Percentiles rank a stretch among this genome's conserved stretches.
These are phyloP conservation scores for Chalaropsis thielavioides DNA, from an alignment of 2,329 filamentous ascomycete species.

Conservation along the genomic window DNA sequence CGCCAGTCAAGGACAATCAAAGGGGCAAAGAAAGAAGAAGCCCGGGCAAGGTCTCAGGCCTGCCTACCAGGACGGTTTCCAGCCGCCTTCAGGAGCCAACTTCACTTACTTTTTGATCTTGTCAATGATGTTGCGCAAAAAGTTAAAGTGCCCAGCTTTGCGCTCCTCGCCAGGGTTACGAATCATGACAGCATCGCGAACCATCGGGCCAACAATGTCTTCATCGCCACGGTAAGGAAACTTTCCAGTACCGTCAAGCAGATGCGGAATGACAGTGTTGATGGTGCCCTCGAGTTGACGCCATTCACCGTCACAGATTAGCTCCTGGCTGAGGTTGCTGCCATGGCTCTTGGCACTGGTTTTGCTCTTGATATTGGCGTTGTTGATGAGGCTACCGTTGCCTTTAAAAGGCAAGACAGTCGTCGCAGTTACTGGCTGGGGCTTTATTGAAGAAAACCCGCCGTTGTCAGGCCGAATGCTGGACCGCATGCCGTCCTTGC, in stretches of 20 bases:
- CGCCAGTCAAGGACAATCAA: neutral
- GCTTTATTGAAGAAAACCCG: conserved; percentile 24
- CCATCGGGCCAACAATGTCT: conserved; percentile 90
- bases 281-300: conserved; percentile 39
- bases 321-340: conserved; percentile 22
- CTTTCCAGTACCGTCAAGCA: conserved; percentile 62
- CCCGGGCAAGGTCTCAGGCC: neutral
- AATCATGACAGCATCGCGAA: conserved; percentile 41
- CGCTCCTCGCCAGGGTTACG: conserved; percentile 32
- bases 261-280: conserved; percentile 50
- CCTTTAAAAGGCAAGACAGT: conserved; percentile 1
- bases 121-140: conserved; percentile 35
- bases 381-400: neutral
- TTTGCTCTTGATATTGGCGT: neutral
- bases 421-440: neutral
- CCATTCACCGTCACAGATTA: conserved; percentile 32
- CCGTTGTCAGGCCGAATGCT: conserved; percentile 32
- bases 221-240: conserved; percentile 80
- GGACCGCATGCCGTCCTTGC: conserved; percentile 28
- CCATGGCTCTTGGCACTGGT: conserved; percentile 18
- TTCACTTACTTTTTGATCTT: conserved; percentile 26
- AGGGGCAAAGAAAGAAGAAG: neutral
- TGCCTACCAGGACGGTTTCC: neutral
- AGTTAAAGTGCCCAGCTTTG: conserved; percentile 27
- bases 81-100: neutral